These are phyloP conservation scores for Thielaviopsis ethacetica DNA, from an alignment of 2,329 filamentous ascomycete species.

Conservation along the genomic window DNA sequence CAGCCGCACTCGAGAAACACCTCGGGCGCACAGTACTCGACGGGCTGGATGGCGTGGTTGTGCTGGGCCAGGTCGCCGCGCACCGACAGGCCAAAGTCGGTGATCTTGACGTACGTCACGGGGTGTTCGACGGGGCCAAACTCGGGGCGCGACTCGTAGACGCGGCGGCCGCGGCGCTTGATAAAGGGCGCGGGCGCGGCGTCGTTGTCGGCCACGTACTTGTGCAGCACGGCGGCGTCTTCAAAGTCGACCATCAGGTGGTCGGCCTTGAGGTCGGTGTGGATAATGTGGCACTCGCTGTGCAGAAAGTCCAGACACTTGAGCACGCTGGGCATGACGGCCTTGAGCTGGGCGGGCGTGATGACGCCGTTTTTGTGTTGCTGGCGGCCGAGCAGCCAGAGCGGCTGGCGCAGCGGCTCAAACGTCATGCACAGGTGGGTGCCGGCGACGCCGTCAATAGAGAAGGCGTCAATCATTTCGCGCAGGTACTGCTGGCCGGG, in stretches of 20 bases:
- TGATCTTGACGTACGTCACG: slow-evolving; percentile 13
- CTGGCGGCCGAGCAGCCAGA: slow-evolving; percentile 21
- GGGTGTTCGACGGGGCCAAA: slow-evolving; percentile 15
- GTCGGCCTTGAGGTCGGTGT: slow-evolving; percentile 29
- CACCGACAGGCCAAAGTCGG: slow-evolving; percentile 18
- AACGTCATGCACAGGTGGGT: slow-evolving; percentile 23
- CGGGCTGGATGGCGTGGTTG: slow-evolving; percentile 17
- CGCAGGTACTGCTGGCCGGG: slow-evolving; percentile 18
- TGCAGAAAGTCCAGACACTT: slow-evolving; percentile 26
- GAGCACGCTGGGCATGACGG: slow-evolving; percentile 20
- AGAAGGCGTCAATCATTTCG: slow-evolving; percentile 19
- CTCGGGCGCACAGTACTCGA: slow-evolving; percentile 19
- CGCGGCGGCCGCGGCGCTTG: slow-evolving; percentile 14
- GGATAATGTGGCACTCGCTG: slow-evolving; percentile 25
- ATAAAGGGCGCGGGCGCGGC: slow-evolving; percentile 15
- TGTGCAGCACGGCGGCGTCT: slow-evolving; percentile 14
- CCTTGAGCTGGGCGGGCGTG: slow-evolving; percentile 21
- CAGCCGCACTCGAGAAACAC: slow-evolving; percentile 18
- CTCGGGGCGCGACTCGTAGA: slow-evolving; percentile 14
- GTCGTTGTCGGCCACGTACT: slow-evolving; percentile 15
- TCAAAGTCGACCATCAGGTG: slow-evolving; percentile 15
- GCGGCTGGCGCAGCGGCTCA: slow-evolving; percentile 25
- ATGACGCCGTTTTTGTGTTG: slow-evolving; percentile 23
- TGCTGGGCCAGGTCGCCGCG: slow-evolving; percentile 14
- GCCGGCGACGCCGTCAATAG: slow-evolving; percentile 17